Base-by-base conservation (phyloP, 208 protist species). In the Leishmania major region DNA sequence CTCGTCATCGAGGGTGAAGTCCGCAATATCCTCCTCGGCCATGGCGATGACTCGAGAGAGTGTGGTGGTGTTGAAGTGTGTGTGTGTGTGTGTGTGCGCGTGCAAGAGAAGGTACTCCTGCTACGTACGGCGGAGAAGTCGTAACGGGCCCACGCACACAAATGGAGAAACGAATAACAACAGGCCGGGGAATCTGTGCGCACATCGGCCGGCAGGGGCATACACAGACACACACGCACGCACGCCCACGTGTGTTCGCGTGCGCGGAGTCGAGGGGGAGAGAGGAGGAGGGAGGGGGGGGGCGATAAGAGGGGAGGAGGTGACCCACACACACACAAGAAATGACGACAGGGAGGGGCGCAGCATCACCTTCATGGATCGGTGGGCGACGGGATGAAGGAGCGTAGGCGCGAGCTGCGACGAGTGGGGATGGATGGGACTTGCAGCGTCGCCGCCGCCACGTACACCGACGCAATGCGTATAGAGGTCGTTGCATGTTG, bases 1-100 rank as follows among this genome's bases (percentile, higher is more conserved):
- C 57, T 91, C 81, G 64, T 90, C 89, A 59, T 89, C 86, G 43
- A 93, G 67, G 55, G 88, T 92, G 77, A 93, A 93, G 86, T 94
- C 91, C 57, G 90, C 92, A 49, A 94, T 90, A 51, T 94, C 87
- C 57, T 91, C 91, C 75, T 96, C 92, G 35, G 80, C 84, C 92
- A 93, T 94, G n/a, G 72, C 40, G 35, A 67, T 78, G 74, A 55
- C 72, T 78, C 53, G 37, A 49, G 74, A 25, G 37, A 15, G 49
- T 62, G 49, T 49, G 19, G 66, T 35, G 66, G 66, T 13, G 66
- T 3, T 28, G 6, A 47, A n/a, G 28, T 0, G 49, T 76, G 72
- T 76, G 72, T 62, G 72, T 76, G 72, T 76, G 72, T 62, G 72
- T 76, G 72, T 60, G 72, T 31, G 72, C 25, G 49, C 13, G 72